A percentile compares a stretch with the other conserved stretches of the same genome.
These are phyloP conservation scores for Graphilbum ipis-grandicollis DNA, from an alignment of 2,329 filamentous ascomycete species.

Conservation along the genomic window DNA sequence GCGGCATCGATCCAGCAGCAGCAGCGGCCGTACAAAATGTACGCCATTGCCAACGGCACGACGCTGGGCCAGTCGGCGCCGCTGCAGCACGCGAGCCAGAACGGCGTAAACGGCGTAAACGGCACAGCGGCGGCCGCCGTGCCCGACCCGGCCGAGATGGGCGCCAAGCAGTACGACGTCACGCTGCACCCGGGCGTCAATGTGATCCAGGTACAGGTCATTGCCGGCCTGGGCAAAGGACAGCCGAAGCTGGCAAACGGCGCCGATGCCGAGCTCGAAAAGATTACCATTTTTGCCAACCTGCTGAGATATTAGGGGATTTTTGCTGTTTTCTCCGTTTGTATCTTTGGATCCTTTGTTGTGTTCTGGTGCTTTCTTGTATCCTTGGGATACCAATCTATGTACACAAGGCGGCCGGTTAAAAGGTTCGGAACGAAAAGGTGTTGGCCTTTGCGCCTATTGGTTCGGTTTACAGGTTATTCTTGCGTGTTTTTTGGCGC, in stretches of 20 bases:
- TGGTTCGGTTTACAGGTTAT: too few relatives aligned
- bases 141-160: constrained; percentile 32
- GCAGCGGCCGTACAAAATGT: constrained; percentile 57
- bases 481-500: too few relatives aligned
- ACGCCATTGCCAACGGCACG: constrained; percentile 52
- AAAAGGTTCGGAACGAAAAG: too few relatives aligned
- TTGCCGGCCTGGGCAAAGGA: constrained; percentile 49
- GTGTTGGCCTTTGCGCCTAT: too few relatives aligned
- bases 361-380: background rate
- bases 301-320: constrained; percentile 34
- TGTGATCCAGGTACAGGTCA: constrained; percentile 59
- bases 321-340: background rate
- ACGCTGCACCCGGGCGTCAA: constrained; percentile 57
- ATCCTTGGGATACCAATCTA: background rate
- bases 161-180: constrained; percentile 58
- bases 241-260: constrained; percentile 34
- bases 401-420: too few relatives aligned
- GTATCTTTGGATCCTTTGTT: too few relatives aligned
- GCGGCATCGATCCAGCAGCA: constrained; percentile 40
- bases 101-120: too few relatives aligned
- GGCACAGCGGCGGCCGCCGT: constrained; percentile 24
- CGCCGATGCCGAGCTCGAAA: constrained; percentile 58
- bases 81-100: constrained; percentile 19
- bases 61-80: constrained; percentile 33
- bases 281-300: constrained; percentile 59